A percentile compares a stretch with the other conserved stretches of the same genome.
phyloP scores from a whole-genome alignment of 495 filamentous ascomycete species.

The Penicillium mononematosum region DNA sequence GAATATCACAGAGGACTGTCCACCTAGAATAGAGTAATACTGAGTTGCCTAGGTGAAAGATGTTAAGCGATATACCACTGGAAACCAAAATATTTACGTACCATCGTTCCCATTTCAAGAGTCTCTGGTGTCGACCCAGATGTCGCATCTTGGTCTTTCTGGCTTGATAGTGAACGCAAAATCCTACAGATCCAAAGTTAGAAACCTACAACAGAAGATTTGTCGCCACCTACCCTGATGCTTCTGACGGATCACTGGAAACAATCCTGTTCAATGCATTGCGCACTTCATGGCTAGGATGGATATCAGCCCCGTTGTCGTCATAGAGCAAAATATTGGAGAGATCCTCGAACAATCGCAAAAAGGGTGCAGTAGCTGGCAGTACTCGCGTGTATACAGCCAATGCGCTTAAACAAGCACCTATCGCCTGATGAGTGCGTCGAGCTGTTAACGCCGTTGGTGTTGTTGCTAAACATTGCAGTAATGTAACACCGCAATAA shows the following conservation, averaged over 20 bases:
- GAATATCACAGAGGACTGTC: conserved; percentile 8
- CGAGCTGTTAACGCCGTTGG: conserved; percentile 11
- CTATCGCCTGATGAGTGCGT: conserved; percentile 14
- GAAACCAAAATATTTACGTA: neutral
- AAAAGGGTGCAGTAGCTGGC: conserved; percentile 13
- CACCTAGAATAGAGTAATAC: conserved; percentile 16
- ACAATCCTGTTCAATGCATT: conserved; percentile 14
- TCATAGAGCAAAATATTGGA: conserved; percentile 13
- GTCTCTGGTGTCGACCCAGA: neutral
- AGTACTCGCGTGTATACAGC: conserved; percentile 15
- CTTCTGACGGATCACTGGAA: conserved; percentile 17
- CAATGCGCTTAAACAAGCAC: conserved; percentile 16
- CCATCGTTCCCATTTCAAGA: conserved; percentile 8
- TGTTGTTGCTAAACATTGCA: conserved; percentile 14
- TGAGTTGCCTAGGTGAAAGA: neutral
- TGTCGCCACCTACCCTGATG: conserved; percentile 4
- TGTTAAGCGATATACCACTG: no score
- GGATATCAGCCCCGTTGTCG: conserved; percentile 4
- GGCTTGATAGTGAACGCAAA: conserved; percentile 5
- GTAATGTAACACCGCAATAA: conserved; percentile 13
- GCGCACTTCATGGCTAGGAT: conserved; percentile 4
- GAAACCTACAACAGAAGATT: neutral
- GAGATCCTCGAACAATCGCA: conserved; percentile 15
- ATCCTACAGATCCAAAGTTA: conserved; percentile 1
- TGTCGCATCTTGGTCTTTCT: conserved; percentile 1